Base-by-base conservation (phyloP, 805 yeast genomes). In the Lachancea dasiensis region DNA sequence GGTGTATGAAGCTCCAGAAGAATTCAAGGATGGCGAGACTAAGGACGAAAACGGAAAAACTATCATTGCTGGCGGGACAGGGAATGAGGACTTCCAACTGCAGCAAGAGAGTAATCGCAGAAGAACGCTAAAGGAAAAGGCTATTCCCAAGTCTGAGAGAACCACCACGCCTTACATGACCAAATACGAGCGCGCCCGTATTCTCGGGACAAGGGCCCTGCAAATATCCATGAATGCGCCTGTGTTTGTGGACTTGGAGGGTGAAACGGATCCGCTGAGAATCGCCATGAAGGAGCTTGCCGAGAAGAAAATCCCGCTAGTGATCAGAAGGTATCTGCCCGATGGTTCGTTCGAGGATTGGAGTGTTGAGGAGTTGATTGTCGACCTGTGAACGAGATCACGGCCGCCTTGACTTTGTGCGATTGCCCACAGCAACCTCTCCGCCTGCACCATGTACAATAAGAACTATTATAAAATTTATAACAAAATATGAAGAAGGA, bases 141-240 rank as follows among this genome's bases (percentile, higher is more conserved):
- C 97, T 14, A 86, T 92, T 43, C 84, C 96, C 40, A 85, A 76
- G 51, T 95, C 86, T 16, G 69, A 84, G 48, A 77, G 99, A 63
- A 74, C 87, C 19, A 92, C 99, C 10, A 92, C 99, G 4, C 99
- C 99, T 38, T 92, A 90, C 61, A 89, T 92, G 97, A 92, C 99
- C 41, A 92, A 94, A 60, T 92, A 92, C 62, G 99, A 92, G 70
- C 77, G 97, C 52, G 99, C 99, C 6, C 78, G 99, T 68, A 86
- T 92, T 44, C 73, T 92, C 54, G 99, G 99, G 19, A 92, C 99
- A 8, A 76, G 99, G 54, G 98, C 99, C 1, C 69, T 92, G 48
- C 99, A 92, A 64, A 90, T 92, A 53, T 86, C 97, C 19, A 84
- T 92, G 85, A 92, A 92, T 59, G 98, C 99, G 1, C 98, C 98